Evolutionary conservation across 768 basidiomycete genomes (phyloP), one percentile per base, ranked within the genome.

Genomic region (Steccherinum ochraceum): DNA sequence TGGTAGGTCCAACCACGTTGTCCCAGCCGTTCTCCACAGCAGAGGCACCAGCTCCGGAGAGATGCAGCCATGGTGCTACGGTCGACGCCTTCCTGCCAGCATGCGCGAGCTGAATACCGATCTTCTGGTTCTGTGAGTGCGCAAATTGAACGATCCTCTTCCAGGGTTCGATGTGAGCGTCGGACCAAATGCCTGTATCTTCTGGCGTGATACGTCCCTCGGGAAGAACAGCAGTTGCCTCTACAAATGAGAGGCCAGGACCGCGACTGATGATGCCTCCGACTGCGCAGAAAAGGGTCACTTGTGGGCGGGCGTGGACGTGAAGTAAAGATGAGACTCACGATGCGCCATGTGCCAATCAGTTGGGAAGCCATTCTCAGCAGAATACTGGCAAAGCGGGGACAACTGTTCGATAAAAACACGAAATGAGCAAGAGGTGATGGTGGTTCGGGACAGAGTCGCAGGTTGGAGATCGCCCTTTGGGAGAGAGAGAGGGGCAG

Each of bases 11-110:
- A 13, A 51, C 41, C 20, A 59, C 52, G 53, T 62, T 52, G n/a
- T 58, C 57, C 62, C 60, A 66, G 39, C 82, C 82, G n/a, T 72
- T 73, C 3, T 61, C 60, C 11, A 65, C 66, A 40, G 66, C 66
- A 1, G 63, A 56, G 4, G 76, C 77, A 12, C 58, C 47, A 11
- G 64, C 35, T 24, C 65, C 65, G n/a, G 59, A 53, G n/a, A n/a
- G n/a, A 24, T 66, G 49, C 25, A 85, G 60, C 83, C 84, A 89
- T 0, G 85, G 83, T 0, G 80, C 75, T 16, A 77, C 63, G 0
- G 74, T 81, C 7, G 80, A 81, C 0, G 79, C 85, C 63, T 89
- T 90, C n/a, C 87, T 72, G 0, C 89, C 88, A 0, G 86, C 84
- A 55, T 91, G 88, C 0, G 76, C 82, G 16, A 90, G 75, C 63